A percentile compares a stretch with the other conserved stretches of the same genome.
Conservation (phyloP, 139 green algal genomes). For the Micractinium sp. region DNA sequence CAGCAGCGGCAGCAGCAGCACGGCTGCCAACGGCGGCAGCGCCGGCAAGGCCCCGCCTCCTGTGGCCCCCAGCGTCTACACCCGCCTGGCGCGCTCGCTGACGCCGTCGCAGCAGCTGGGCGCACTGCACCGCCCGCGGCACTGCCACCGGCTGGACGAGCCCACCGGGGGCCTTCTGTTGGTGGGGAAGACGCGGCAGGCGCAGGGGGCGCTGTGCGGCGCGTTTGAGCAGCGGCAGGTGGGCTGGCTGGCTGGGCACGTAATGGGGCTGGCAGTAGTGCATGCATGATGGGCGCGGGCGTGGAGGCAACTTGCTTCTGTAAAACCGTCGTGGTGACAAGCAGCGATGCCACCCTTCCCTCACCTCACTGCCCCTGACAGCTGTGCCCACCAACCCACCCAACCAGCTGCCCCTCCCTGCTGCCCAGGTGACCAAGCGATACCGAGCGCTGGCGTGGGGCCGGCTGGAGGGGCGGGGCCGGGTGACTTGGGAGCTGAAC, state of each 20-base stretch:
- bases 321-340: too few species aligned
- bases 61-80: not conserved
- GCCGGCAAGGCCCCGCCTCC: not conserved
- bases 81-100: constrained; percentile 22
- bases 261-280: not conserved
- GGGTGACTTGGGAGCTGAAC: constrained; percentile 44
- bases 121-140: constrained; percentile 39
- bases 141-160: constrained; percentile 70
- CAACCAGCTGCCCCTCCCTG: not conserved
- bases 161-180: constrained; percentile 73
- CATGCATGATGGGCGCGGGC: too few species aligned
- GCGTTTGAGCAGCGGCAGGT: constrained; percentile 52
- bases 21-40: not conserved
- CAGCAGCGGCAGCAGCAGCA: not conserved
- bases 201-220: constrained; percentile 34
- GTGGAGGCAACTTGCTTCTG: too few species aligned
- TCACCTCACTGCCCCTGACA: not conserved
- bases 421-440: constrained; percentile 54
- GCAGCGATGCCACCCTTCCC: not conserved
- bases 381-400: not conserved
- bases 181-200: constrained; percentile 68
- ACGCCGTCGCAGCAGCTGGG: not conserved
- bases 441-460: constrained; percentile 67
- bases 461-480: constrained; percentile 49
- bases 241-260: not conserved